Conservation (phyloP, 1,284 basidiomycete genomes). For the Omphalotus olearius region DNA sequence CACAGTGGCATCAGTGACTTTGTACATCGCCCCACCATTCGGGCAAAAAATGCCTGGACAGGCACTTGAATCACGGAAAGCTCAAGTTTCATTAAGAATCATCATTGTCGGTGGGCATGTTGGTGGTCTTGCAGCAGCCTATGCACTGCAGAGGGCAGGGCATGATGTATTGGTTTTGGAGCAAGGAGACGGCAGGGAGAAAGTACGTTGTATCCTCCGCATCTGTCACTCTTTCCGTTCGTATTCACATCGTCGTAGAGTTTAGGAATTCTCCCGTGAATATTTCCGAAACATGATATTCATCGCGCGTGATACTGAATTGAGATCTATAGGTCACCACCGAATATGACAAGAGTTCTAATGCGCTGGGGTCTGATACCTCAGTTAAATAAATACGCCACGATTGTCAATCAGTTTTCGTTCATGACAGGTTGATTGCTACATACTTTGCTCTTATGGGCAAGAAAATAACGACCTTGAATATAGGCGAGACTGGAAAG, state of each 20-base stretch:
- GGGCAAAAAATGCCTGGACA: slow-evolving; percentile 22
- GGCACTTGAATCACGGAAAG: slow-evolving; percentile 17
- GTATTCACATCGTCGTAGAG: slow-evolving; percentile 22
- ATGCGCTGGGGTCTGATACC: slow-evolving; percentile 39
- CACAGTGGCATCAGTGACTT: background rate
- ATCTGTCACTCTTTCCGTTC: background rate
- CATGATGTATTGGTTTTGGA: slow-evolving; percentile 41
- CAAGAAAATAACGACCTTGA: slow-evolving; percentile 1
- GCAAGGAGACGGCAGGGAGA: slow-evolving; percentile 26
- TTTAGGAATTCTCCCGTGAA: slow-evolving; percentile 30
- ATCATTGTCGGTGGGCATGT: slow-evolving; percentile 38
- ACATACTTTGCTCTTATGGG: background rate
- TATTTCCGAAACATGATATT: background rate
- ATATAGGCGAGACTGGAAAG: slow-evolving; percentile 30
- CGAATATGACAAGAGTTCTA: slow-evolving; percentile 43
- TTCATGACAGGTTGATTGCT: slow-evolving; percentile 17
- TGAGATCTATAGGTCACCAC: slow-evolving; percentile 25
- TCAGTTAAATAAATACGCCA: slow-evolving; percentile 25
- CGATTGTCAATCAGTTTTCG: slow-evolving; percentile 27
- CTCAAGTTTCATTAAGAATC: slow-evolving; percentile 25
- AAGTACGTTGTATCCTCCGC: slow-evolving; percentile 24
- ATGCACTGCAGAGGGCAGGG: slow-evolving; percentile 35
- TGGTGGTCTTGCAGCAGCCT: slow-evolving; percentile 38
- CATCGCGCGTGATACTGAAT: background rate
- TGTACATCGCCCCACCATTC: background rate